Percentiles rank a stretch among this genome's conserved stretches.
Evolutionary conservation across 805 yeast genomes (phyloP).

Genomic region (Kazachstania psychrophila): DNA sequence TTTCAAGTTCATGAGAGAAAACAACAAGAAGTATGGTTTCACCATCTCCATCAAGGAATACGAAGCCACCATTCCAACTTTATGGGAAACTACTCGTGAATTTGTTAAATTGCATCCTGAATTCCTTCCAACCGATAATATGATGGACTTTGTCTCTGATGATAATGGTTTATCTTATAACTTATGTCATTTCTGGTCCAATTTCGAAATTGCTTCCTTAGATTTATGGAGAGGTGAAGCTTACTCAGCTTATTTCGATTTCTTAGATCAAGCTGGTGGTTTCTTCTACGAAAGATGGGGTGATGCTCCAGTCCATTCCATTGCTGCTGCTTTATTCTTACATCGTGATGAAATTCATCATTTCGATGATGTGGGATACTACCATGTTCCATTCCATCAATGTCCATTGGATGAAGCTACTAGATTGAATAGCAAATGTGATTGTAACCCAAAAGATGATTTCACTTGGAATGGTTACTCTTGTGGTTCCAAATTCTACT

Average conservation of each 20-base stretch:
- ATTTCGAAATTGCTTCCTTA: constrained; percentile 73
- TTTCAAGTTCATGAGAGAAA: constrained; percentile 74
- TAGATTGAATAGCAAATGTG: constrained; percentile 57
- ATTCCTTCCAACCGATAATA: constrained; percentile 48
- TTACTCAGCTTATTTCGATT: constrained; percentile 60
- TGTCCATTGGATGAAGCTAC: constrained; percentile 62
- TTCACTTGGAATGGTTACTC: constrained; percentile 71
- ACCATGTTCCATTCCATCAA: constrained; percentile 69
- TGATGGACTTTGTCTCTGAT: constrained; percentile 61
- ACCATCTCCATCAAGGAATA: constrained; percentile 75
- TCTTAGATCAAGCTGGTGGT: constrained; percentile 77
- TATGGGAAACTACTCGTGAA: constrained; percentile 62
- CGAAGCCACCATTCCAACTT: constrained; percentile 57
- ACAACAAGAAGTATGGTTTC: constrained; percentile 64
- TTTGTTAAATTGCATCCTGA: constrained; percentile 55
- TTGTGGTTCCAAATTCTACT: constrained; percentile 57
- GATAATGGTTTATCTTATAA: constrained; percentile 67
- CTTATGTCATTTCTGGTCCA: constrained; percentile 86
- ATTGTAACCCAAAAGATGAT: constrained; percentile 60
- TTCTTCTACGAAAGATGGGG: constrained; percentile 93
- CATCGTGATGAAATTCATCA: constrained; percentile 63
- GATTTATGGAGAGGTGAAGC: constrained; percentile 68
- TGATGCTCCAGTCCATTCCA: constrained; percentile 86
- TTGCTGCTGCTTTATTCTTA: constrained; percentile 73
- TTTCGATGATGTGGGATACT: constrained; percentile 80